Base-by-base conservation (phyloP, 805 yeast genomes). In the Suhomyces canberraensis region DNA sequence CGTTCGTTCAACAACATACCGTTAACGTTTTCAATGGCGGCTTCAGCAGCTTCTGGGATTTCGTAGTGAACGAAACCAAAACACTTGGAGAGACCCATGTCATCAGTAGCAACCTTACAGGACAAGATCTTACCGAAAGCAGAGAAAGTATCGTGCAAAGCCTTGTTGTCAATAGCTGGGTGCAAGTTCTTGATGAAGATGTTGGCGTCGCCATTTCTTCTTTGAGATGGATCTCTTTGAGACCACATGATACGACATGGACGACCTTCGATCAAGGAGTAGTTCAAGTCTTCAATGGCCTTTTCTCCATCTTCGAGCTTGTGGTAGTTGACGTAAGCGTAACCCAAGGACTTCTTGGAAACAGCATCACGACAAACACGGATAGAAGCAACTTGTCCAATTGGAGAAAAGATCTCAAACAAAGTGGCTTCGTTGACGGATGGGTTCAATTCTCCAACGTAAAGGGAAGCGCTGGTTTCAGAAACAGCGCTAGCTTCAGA, bases 181-280 rank as follows among this genome's bases (percentile, higher is more conserved):
- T 91, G 96, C 71, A 93, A 81, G 80, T 93, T 93, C 82, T 93
- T 93, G 75, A 93, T 91, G 80, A 84, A 93, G 51, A 93, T 82
- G 79, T 93, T 93, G 60, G 96, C 97, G 48, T 87, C 84, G 66
- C 97, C 97, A 61, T 82, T 82, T 77, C 83, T 87, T 78, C 98
- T 86, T 58, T 81, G 67, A 45, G 96, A 78, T 49, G 98, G 98
- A 66, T 93, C 98, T 73, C 98, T 88, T 76, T 93, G 98, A 52
- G 97, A 89, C 97, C 98, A 89, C 98, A 93, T 93, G 75, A 93
- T 91, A 71, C 98, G 88, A 74, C 97, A 89, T 58, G 96, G 89
- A 60, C 84, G 87, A 60, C 96, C 97, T 69, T 90, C 90, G 72
- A 93, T 81, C 58, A 80, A 80, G 42, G 89, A 71, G 76, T 93